Conservation (phyloP, 257 asterid genomes). For the Primulina eburnea region DNA sequence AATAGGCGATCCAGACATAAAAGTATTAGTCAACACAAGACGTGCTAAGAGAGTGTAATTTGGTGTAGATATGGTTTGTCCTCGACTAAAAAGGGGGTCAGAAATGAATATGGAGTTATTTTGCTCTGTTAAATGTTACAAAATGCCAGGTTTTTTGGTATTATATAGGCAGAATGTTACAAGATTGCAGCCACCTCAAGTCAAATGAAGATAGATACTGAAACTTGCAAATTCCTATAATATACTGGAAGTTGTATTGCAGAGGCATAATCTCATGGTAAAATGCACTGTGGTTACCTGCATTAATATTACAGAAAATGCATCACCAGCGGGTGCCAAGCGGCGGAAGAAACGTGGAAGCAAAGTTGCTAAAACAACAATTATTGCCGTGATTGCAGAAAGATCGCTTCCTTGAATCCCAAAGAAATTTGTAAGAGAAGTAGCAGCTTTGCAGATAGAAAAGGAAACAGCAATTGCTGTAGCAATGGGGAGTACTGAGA, state of each 20-base stretch:
- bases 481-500: conserved; percentile 55
- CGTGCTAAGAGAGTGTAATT: neutral
- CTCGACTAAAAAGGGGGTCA: neutral
- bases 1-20: conserved; percentile 12
- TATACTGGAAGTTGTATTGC: no score
- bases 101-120: no score
- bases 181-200: neutral
- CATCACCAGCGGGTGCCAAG: conserved; percentile 79
- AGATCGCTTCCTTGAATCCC: conserved; percentile 65
- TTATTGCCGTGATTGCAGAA: conserved; percentile 62
- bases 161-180: neutral
- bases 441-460: conserved; percentile 61
- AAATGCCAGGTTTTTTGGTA: neutral
- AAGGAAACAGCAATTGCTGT: conserved; percentile 66
- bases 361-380: conserved; percentile 62
- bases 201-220: neutral
- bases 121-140: neutral
- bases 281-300: conserved; percentile 45
- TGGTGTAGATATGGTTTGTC: neutral
- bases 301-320: conserved; percentile 55
- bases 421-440: conserved; percentile 34
- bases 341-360: conserved; percentile 53
- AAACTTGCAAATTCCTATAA: neutral
- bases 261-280: neutral
- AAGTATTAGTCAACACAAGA: neutral